Base-by-base conservation (phyloP, 2,329 filamentous ascomycete genomes). In the Cytospora piceae region DNA sequence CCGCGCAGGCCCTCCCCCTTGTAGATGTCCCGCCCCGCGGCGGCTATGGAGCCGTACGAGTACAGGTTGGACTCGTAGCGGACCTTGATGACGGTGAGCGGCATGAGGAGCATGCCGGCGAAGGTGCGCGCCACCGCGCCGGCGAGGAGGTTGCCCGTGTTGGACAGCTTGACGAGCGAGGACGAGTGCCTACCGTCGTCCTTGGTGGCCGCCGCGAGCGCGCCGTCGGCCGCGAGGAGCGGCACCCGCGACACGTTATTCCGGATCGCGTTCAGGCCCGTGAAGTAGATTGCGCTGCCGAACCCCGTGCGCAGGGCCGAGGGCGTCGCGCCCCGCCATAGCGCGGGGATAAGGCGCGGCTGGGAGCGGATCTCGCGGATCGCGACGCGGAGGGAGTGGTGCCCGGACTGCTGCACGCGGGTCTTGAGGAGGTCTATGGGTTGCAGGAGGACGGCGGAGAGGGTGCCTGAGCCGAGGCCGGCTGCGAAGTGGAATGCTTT, bases 381-480 rank as follows among this genome's bases (percentile, higher is more conserved):
- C 22, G 90, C 91, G 29, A 82, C 80, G 61, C 86, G 77, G 65
- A 98, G 85, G 2, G 92, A 87, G 70, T 86, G 85, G 53, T 86
- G 84, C 58, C 87, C 87, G 39, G 92, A 92, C 77, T 98, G 95
- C 76, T 99, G 95, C 51, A 98, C 89, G 56, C 95, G 90, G 34
- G 95, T 99, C 79, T 99, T 99, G 75, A 99, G 88, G 4, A 99
- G 89, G 79, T 99, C 95, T 73, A 95, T 91, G 31, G 95, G 95
- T 78, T 99, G 95, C 20, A 99, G 86, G 63, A 98, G 88, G 67
- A 96, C 88, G 63, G 95, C 94, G 61, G 93, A 95, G 70, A 92
- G 86, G 59, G 96, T 85, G 72, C 95, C 95, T 9, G 94, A 97
- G 73, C 87, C 87, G 64, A 98, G 86, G 69, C 95, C 95, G 69